Base-by-base conservation (phyloP, 1,284 basidiomycete species). In the Trichosporon asahii region DNA sequence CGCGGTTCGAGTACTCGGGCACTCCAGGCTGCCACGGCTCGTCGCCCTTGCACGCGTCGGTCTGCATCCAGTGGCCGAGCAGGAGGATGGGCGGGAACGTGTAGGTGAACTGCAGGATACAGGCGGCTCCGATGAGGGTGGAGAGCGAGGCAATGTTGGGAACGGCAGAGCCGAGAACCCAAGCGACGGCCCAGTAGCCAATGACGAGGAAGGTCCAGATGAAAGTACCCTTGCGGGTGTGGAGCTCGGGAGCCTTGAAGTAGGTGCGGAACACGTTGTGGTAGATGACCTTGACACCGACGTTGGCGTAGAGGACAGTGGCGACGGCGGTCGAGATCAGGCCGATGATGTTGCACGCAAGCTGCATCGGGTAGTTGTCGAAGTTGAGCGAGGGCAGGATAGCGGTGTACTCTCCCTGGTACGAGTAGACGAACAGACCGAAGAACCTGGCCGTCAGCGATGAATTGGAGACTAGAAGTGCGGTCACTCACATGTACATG, bases 251-350 rank as follows among this genome's bases (percentile, higher is more conserved):
- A 0, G 88, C 89, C n/a, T 84, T 78, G 75, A 89, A 84, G 77
- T 86, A 81, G 14, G 85, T 85, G 67, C 89, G 85, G 4, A 90
- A 75, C 3, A 74, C 66, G 70, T 68, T 67, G 57, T 67, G 70
- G 69, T 74, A 74, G 66, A 72, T 66, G 2, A 74, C 70, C 66
- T 74, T 74, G 71, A 64, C 64, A 14, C 73, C 73, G 66, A 90
- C 88, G 79, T 89, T 89, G 12, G 88, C 87, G 73, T 90, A 91
- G 46, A 90, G 76, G 15, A 89, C 87, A 25, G 87, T 88, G 0
- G 88, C 88, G 65, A 89, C 87, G 35, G 88, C 83, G 46, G 85
- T 27, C 55, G 63, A 66, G 37, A 71, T 29, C n/a, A 74, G 66
- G 15, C 85, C 84, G 23, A 89, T 76, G 0, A 85, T 84, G 70